These are phyloP conservation scores for Melampsora americana DNA, from an alignment of 1,284 basidiomycete species.

Conservation along the genomic window DNA sequence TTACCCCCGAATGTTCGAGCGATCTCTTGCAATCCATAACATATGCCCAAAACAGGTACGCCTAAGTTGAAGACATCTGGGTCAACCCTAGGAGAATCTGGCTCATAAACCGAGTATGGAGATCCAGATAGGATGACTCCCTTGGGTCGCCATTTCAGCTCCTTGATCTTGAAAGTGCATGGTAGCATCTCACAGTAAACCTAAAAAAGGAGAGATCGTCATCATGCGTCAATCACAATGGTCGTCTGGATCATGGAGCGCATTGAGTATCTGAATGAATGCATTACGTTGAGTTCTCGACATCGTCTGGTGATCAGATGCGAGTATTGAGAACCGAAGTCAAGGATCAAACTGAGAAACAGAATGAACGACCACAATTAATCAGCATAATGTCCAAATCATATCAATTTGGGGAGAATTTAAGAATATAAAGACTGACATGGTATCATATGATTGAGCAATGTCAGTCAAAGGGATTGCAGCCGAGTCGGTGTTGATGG, in stretches of 20 bases:
- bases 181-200: conserved; percentile 93
- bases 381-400: neutral
- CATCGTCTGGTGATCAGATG: conserved; percentile 97
- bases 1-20: conserved; percentile 83
- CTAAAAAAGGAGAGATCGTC: neutral
- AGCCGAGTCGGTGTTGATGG: conserved; percentile 21
- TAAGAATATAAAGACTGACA: conserved; percentile 15
- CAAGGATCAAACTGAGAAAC: conserved; percentile 68
- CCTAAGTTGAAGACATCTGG: conserved; percentile 87
- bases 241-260: neutral
- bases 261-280: neutral
- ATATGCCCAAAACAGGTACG: conserved; percentile 92
- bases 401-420: neutral
- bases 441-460: conserved; percentile 43
- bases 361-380: neutral
- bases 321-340: conserved; percentile 97
- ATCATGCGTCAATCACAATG: neutral
- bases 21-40: conserved; percentile 97
- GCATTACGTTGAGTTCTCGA: conserved; percentile 81
- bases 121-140: conserved; percentile 97
- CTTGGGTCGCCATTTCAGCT: conserved; percentile 93
- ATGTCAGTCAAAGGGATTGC: conserved; percentile 29
- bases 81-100: conserved; percentile 88
- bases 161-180: conserved; percentile 86
- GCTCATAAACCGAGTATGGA: conserved; percentile 95